Evolutionary conservation across 1,284 basidiomycete genomes (phyloP), one percentile per base, ranked within the genome.

Genomic region (Leucoagaricus sp.): DNA sequence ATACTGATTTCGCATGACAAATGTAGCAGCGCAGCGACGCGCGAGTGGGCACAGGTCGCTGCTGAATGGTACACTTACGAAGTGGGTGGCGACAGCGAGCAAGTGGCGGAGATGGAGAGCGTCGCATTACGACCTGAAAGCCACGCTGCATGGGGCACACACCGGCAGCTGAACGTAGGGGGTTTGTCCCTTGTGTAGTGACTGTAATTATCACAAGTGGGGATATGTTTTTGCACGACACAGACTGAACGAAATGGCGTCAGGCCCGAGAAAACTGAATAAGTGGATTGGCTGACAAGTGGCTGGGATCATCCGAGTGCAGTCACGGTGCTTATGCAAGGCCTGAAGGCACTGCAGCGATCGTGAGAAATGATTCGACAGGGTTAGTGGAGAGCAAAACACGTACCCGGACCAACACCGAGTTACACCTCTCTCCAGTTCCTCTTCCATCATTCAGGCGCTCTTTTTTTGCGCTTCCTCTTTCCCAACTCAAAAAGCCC

Each of bases 31-130:
- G 58, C 60, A 21, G 78, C 78, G 13, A 74, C 73, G 12, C 64
- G 66, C 36, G 70, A 72, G 56, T 87, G 84, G 84, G 80, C 79
- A 2, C 58, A 62, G 41, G 60, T 79, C 13, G 80, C 82, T 4
- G 61, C 70, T 7, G 63, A 74, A 64, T 87, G 84, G 85, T 85
- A 77, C 65, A 64, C 69, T 2, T 75, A 76, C 58, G 85, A 86
- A 64, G 66, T 86, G 6, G 85, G 85, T 0, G 61, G 57, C 3
- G 84, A 85, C 60, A 83, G 79, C 53, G 70, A 72, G 23, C 75
- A 80, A 58, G 75, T 75, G 8, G 57, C 57, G 38, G 73, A 76
- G 58, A 77, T 82, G 72, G 60, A 59, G 26, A 53, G 28, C 44
- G 59, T 77, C 4, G 65, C 72, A n/a, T 61, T 50, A 0, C 62